Base-by-base conservation (phyloP, 2,329 filamentous ascomycete species). In the Cladosporium sp. region DNA sequence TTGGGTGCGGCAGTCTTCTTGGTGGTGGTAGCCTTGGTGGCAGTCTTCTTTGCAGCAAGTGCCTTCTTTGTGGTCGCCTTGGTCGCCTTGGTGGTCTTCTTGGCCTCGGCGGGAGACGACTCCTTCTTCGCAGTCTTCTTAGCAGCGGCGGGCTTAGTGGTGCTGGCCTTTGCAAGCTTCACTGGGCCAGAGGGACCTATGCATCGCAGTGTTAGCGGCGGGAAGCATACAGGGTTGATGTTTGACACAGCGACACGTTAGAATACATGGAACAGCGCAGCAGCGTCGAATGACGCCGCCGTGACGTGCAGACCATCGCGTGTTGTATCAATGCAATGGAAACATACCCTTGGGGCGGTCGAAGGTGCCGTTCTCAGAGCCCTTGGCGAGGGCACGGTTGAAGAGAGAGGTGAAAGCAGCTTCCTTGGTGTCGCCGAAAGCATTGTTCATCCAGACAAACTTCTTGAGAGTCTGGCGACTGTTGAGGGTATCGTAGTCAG, bases 341-440 rank as follows among this genome's bases (percentile, higher is more conserved):
- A 57, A 83, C 87, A 72, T 85, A 92, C 92, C 93, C 88, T 97
- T 97, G 76, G 93, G 93, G 79, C 94, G 92, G 76, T 89, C 86
- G 77, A 97, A 97, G 74, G 91, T 85, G 69, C 91, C 91, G 85
- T 90, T 93, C 75, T 96, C 91, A 73, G 93, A 92, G 79, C 93
- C 93, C 67, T 84, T 82, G 81, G 90, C 88, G 77, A 96, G 84
- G 63, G 92, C 91, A 80, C 90, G 90, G 88, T 95, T 95, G 87
- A 96, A 92, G 74, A 93, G 89, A 68, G 85, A 85, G 77, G 88
- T 88, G 78, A 91, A 91, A 65, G 83, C 82, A 64, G 80, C 78
- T 68, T 85, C 84, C 70, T 80, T 83, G 64, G 84, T 81, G 69
- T 75, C 69, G 68, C 79, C 79, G 73, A 89, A 81, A 75, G 85